Percentiles rank a stretch among this genome's conserved stretches.
Conservation (phyloP, 352 stramenopile genomes). For the Albugo candida region DNA sequence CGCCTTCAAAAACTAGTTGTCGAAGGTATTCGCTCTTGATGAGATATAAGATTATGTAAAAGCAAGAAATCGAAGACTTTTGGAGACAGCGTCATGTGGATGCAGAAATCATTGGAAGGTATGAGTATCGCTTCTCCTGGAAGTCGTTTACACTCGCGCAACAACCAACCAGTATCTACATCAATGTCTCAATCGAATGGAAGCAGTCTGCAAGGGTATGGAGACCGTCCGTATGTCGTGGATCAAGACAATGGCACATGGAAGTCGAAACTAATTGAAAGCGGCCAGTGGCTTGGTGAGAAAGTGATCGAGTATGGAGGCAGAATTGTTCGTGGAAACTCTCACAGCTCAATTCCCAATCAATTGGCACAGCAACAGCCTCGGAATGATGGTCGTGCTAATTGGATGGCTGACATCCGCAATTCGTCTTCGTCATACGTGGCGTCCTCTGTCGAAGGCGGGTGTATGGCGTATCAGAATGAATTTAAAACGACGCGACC, state of each 20-base stretch:
- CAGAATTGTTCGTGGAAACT: conserved; percentile 23
- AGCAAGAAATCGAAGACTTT: too few species aligned
- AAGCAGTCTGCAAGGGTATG: conserved; percentile 10
- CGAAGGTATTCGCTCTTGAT: too few species aligned
- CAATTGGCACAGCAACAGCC: conserved; percentile 21
- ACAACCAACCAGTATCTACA: background rate
- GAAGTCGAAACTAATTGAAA: conserved; percentile 48
- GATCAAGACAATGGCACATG: conserved; percentile 19
- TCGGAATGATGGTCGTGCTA: conserved; percentile 44
- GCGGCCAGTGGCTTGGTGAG: conserved; percentile 44
- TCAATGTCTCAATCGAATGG: too few species aligned
- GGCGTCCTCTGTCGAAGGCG: conserved; percentile 2
- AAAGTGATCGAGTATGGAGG: conserved; percentile 56
- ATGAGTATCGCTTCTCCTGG: conserved; percentile 12
- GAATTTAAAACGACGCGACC: conserved; percentile 48
- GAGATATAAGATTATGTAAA: too few species aligned
- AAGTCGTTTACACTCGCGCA: conserved; percentile 9
- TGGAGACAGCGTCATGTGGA: conserved; percentile 19
- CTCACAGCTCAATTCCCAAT: conserved; percentile 24
- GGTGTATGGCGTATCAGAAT: conserved; percentile 27
- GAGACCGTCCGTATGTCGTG: conserved; percentile 1
- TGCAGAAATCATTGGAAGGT: conserved; percentile 38
- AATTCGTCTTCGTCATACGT: conserved; percentile 22
- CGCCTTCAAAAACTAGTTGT: too few species aligned
- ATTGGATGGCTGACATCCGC: conserved; percentile 61